phyloP scores from a whole-genome alignment of 768 basidiomycete species.

The Mycena polygramma region DNA sequence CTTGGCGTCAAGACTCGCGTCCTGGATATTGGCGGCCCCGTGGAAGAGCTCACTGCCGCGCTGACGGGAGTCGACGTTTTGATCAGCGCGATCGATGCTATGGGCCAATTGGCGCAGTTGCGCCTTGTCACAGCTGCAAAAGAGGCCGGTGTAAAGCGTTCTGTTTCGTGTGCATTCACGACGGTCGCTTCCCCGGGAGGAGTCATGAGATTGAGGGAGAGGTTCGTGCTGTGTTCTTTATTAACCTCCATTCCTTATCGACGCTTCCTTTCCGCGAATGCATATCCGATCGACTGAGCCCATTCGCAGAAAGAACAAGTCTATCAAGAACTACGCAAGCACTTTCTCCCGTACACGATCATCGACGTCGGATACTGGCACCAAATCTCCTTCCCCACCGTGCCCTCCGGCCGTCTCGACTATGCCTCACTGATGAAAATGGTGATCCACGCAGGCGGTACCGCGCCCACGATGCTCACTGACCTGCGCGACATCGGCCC shows the following conservation, averaged over 20 bases:
- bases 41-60: too few species aligned
- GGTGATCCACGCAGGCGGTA: slow-evolving; percentile 38
- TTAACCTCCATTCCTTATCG: too few species aligned
- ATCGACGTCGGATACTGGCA: slow-evolving; percentile 17
- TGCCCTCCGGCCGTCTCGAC: not conserved
- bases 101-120: slow-evolving; percentile 3
- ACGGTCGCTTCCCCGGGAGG: not conserved
- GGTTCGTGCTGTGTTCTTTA: too few species aligned
- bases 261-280: too few species aligned
- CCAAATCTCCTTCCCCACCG: not conserved
- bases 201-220: not conserved
- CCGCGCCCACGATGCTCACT: slow-evolving; percentile 39
- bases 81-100: slow-evolving; percentile 17
- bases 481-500: slow-evolving; percentile 43
- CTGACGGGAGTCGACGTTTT: not conserved
- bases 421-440: not conserved
- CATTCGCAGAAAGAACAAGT: slow-evolving; percentile 43
- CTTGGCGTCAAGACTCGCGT: too few species aligned
- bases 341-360: slow-evolving; percentile 45
- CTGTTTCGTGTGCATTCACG: not conserved
- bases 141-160: not conserved
- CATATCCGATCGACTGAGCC: not conserved
- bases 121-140: not conserved
- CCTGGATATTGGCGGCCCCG: too few species aligned
- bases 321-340: slow-evolving; percentile 41